A percentile compares a stretch with the other conserved stretches of the same genome.
phyloP scores from a whole-genome alignment of 2,329 filamentous ascomycete species.

The Xylaria sp. region DNA sequence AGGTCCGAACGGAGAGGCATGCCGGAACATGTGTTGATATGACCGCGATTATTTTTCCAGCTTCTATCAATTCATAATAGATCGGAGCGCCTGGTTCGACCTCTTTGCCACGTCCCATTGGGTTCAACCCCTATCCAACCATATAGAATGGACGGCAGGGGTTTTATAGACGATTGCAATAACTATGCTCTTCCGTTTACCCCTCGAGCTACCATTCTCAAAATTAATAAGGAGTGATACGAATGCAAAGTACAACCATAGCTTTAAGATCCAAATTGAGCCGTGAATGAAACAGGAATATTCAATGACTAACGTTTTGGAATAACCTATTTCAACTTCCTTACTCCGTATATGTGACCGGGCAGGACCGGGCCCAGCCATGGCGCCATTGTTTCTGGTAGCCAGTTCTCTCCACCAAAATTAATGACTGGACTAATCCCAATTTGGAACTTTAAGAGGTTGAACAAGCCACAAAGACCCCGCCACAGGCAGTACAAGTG shows the following conservation, averaged over 20 bases:
- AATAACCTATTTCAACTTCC: no score
- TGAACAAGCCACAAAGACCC: slow-evolving; percentile 7
- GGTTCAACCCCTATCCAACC: slow-evolving; percentile 22
- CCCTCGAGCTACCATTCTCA: background rate
- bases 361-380: no score
- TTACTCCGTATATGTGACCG: no score
- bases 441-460: background rate
- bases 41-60: slow-evolving; percentile 34
- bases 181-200: slow-evolving; percentile 25
- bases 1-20: slow-evolving; percentile 31
- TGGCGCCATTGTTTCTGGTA: no score
- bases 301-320: background rate
- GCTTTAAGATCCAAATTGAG: background rate
- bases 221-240: background rate
- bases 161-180: slow-evolving; percentile 31
- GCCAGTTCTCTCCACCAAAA: no score
- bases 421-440: background rate
- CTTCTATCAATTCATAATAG: slow-evolving; percentile 42
- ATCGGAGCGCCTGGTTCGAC: slow-evolving; percentile 33
- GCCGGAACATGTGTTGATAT: slow-evolving; percentile 29
- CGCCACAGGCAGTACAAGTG: no score
- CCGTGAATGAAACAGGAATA: background rate
- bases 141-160: slow-evolving; percentile 15
- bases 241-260: background rate
- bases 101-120: slow-evolving; percentile 34